phyloP scores from a whole-genome alignment of 768 basidiomycete genomes.

The Leccinellum luteum region DNA sequence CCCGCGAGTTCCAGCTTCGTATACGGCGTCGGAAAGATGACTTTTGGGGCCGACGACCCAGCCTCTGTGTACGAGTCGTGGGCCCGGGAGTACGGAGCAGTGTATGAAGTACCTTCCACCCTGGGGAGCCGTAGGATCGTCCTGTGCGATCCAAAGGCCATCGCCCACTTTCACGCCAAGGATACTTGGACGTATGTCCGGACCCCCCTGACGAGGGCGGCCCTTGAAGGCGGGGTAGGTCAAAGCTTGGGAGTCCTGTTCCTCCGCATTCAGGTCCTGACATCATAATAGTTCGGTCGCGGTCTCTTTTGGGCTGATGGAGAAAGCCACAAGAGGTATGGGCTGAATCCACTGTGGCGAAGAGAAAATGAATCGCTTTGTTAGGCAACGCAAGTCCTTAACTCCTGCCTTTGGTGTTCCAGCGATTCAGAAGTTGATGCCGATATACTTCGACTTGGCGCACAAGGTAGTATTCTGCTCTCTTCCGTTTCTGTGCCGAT shows the following conservation, averaged over 20 bases:
- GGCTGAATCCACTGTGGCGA: background rate
- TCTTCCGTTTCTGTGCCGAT: background rate
- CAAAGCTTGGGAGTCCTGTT: background rate
- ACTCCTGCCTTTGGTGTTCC: background rate
- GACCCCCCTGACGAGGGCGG: background rate
- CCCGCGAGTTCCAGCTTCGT: background rate
- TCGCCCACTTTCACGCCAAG: background rate
- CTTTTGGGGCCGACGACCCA: background rate
- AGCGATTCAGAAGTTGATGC: background rate
- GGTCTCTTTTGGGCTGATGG: background rate
- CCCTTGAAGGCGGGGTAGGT: background rate
- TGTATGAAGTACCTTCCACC: background rate
- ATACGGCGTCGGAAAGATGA: background rate
- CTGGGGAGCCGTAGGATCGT: background rate
- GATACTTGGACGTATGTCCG: background rate
- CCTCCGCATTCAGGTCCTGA: background rate
- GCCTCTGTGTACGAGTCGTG: background rate
- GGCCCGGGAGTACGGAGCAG: background rate
- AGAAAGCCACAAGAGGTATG: background rate
- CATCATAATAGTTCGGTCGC: background rate
- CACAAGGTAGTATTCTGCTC: background rate
- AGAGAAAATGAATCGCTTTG: background rate
- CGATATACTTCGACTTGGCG: background rate
- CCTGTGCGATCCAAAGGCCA: background rate
- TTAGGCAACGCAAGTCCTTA: background rate